Percentiles rank a stretch among this genome's conserved stretches.
Conservation (phyloP, 2,329 filamentous ascomycete species). For the Calycina herbarum region DNA sequence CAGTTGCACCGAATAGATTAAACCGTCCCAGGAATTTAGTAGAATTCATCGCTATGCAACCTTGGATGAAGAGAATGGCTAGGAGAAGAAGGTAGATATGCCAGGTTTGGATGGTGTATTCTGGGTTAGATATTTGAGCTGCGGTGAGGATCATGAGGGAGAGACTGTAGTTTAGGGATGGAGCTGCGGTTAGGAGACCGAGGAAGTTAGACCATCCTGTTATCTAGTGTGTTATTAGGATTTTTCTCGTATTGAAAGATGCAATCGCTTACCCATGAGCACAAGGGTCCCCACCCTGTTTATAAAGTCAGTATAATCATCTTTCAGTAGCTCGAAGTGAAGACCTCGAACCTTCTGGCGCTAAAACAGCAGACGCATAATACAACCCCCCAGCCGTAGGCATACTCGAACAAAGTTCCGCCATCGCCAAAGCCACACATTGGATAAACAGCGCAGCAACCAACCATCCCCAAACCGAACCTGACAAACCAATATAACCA, state of each 20-base stretch:
- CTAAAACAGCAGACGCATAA: constrained; percentile 35
- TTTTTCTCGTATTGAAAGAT: not conserved
- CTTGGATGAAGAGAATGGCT: constrained; percentile 36
- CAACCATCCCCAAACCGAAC: constrained; percentile 21
- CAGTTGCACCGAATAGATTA: constrained; percentile 22
- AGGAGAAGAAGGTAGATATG: constrained; percentile 40
- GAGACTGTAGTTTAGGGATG: constrained; percentile 38
- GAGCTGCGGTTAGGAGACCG: constrained; percentile 20
- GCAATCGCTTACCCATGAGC: constrained; percentile 18
- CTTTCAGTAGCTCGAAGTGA: constrained; percentile 2
- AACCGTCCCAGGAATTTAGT: constrained; percentile 33
- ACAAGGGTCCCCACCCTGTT: constrained; percentile 15
- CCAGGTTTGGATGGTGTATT: constrained; percentile 37
- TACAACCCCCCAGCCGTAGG: constrained; percentile 13
- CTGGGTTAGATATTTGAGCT: constrained; percentile 37
- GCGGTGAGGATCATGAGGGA: constrained; percentile 40
- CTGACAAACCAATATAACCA: constrained; percentile 38
- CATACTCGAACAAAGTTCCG: constrained; percentile 14
- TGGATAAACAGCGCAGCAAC: constrained; percentile 9
- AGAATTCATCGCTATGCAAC: constrained; percentile 38
- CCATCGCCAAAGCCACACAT: constrained; percentile 14
- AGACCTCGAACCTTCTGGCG: constrained; percentile 33
- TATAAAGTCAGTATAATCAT: not conserved
- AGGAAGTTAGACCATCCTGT: constrained; percentile 24
- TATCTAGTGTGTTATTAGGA: constrained; percentile 7